Evolutionary conservation across 177 flowering plant species (phyloP).

Genomic region (Tripterygium wilfordii): DNA sequence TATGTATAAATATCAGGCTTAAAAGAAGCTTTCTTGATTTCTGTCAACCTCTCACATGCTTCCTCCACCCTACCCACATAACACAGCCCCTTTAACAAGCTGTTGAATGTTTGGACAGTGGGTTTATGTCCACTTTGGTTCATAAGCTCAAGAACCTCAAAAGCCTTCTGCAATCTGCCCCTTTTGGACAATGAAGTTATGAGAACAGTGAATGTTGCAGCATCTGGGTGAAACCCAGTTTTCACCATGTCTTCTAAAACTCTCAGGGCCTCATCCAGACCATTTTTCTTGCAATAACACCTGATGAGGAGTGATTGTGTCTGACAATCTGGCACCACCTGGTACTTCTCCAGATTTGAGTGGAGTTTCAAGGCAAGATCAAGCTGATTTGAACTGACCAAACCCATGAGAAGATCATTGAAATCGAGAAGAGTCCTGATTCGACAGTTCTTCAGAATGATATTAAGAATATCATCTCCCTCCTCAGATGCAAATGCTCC

Average conservation of each 20-base stretch:
- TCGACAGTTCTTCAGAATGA: conserved; percentile 14
- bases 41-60: conserved; percentile 48
- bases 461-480: conserved; percentile 10
- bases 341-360: conserved; percentile 20
- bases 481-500: conserved; percentile 14
- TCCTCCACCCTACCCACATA: conserved; percentile 81
- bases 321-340: conserved; percentile 36
- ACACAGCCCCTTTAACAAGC: conserved; percentile 77
- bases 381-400: conserved; percentile 36
- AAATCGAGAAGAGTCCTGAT: conserved; percentile 22
- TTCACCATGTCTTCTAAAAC: conserved; percentile 47
- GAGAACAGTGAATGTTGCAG: conserved; percentile 45
- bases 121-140: conserved; percentile 41
- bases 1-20: conserved; percentile 70
- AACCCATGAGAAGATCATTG: conserved; percentile 44
- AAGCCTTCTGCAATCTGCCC: conserved; percentile 55
- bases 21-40: conserved; percentile 36
- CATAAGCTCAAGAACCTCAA: conserved; percentile 59
- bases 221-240: conserved; percentile 47
- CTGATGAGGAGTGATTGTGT: conserved; percentile 47
- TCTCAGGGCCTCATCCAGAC: conserved; percentile 32
- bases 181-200: conserved; percentile 50
- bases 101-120: conserved; percentile 53
- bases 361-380: conserved; percentile 43
- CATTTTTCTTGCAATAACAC: conserved; percentile 44